Percentiles rank a stretch among this genome's conserved stretches.
Evolutionary conservation across 2,329 filamentous ascomycete genomes (phyloP).

Genomic region (Exophiala sideris): DNA sequence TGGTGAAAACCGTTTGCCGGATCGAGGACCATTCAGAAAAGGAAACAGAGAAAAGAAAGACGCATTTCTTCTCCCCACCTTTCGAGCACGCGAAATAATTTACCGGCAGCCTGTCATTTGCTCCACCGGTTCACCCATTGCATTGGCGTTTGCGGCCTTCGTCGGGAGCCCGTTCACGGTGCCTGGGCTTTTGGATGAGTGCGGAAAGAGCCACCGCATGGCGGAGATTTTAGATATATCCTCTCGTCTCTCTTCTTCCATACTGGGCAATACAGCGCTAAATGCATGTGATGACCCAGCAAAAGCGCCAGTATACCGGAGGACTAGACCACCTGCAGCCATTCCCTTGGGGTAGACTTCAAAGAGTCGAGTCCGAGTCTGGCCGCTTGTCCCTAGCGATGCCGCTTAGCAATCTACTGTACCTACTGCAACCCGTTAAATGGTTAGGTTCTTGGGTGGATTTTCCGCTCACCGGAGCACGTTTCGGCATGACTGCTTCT

Average conservation of each 20-base stretch:
- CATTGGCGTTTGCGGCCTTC: not conserved
- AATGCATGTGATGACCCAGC: no score
- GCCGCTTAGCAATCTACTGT: constrained; percentile 10
- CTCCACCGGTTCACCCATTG: constrained; percentile 1
- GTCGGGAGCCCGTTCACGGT: not conserved
- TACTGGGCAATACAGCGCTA: no score
- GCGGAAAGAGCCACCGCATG: no score
- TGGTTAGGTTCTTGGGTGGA: constrained; percentile 18
- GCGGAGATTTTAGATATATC: no score
- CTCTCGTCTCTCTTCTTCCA: no score
- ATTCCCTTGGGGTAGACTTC: not conserved
- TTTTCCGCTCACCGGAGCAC: not conserved
- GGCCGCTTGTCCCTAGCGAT: constrained; percentile 7
- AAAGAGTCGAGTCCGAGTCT: not conserved
- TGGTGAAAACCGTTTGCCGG: no score
- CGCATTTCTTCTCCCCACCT: not conserved
- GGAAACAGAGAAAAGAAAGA: not conserved
- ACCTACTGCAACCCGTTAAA: constrained; percentile 2
- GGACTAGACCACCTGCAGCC: not conserved
- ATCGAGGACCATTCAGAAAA: not conserved
- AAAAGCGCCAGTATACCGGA: no score
- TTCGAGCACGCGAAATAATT: constrained; percentile 4
- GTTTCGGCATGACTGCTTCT: not conserved
- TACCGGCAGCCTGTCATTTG: constrained; percentile 5
- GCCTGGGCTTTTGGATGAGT: not conserved